Evolutionary conservation across 1,284 basidiomycete genomes (phyloP).

Genomic region (Coriolopsis trogii): DNA sequence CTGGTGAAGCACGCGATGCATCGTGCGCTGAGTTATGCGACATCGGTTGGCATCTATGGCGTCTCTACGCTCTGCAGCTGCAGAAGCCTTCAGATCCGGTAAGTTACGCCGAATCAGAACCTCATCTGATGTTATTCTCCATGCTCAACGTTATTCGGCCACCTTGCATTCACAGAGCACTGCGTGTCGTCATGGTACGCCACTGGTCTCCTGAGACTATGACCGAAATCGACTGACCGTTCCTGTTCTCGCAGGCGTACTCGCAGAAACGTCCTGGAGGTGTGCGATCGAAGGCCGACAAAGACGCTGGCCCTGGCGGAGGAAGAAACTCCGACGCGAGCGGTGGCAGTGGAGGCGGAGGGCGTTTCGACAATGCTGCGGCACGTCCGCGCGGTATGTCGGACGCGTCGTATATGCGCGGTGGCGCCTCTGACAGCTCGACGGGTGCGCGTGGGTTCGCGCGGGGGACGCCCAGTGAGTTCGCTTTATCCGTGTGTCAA

Average conservation of each 20-base stretch:
- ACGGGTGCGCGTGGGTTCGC: conserved; percentile 21
- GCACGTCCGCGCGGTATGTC: conserved; percentile 50
- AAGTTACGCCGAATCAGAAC: conserved; percentile 31
- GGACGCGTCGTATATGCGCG: conserved; percentile 41
- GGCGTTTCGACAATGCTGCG: conserved; percentile 37
- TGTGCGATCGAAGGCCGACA: conserved; percentile 51
- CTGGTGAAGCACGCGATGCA: conserved; percentile 94
- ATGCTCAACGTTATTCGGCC: neutral
- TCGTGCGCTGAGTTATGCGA: conserved; percentile 78
- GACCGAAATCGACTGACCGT: conserved; percentile 15
- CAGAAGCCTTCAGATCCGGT: conserved; percentile 87
- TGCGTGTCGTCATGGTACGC: conserved; percentile 39
- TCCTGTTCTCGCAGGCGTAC: conserved; percentile 28
- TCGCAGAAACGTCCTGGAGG: conserved; percentile 61
- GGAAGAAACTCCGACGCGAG: conserved; percentile 42
- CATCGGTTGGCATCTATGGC: conserved; percentile 90
- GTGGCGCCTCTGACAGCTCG: conserved; percentile 20
- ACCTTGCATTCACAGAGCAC: conserved; percentile 26
- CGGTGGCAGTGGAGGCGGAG: conserved; percentile 34
- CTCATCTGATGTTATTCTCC: neutral
- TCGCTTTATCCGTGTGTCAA: neutral
- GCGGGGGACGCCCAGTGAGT: conserved; percentile 6
- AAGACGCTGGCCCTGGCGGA: conserved; percentile 41
- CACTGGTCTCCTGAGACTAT: conserved; percentile 1
- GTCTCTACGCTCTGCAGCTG: conserved; percentile 91